Conservation (phyloP, 345 rosid genomes). For the Syzygium aromaticum region DNA sequence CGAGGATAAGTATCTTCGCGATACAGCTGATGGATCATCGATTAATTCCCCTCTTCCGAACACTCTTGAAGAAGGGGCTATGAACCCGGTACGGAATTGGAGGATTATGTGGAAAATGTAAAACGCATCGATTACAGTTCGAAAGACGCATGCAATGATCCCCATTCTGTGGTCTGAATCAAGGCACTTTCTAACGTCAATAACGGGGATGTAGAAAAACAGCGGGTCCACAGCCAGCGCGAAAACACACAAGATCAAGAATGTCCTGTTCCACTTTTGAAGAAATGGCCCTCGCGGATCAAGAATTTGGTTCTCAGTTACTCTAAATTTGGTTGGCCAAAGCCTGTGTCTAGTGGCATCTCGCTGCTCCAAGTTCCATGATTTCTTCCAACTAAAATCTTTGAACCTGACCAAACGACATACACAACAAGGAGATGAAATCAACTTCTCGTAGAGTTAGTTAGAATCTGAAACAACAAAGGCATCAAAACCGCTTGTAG, state of each 20-base stretch:
- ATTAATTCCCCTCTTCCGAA: constrained; percentile 78
- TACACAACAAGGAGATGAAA: background rate
- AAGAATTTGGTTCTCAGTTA: constrained; percentile 20
- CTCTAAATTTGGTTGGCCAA: too few relatives aligned
- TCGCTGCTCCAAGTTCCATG: constrained; percentile 5
- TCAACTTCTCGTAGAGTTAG: too few relatives aligned
- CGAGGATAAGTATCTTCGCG: constrained; percentile 34
- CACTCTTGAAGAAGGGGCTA: constrained; percentile 66
- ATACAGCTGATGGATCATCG: constrained; percentile 42
- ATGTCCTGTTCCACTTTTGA: constrained; percentile 55
- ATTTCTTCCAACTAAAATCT: constrained; percentile 22
- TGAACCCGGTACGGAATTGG: constrained; percentile 66
- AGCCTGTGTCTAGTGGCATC: background rate
- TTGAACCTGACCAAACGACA: constrained; percentile 24
- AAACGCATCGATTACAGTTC: constrained; percentile 45
- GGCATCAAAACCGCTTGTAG: too few relatives aligned
- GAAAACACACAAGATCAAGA: constrained; percentile 41
- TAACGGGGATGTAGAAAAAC: constrained; percentile 66
- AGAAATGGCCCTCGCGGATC: constrained; percentile 61
- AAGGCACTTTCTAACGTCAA: constrained; percentile 36
- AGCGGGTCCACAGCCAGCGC: constrained; percentile 65
- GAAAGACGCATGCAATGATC: constrained; percentile 37
- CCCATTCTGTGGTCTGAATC: constrained; percentile 28
- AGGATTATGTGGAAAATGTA: constrained; percentile 52
- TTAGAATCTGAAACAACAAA: too few relatives aligned